Base-by-base conservation (phyloP, 78 protist species). In the Dictyostelium firmibasis region DNA sequence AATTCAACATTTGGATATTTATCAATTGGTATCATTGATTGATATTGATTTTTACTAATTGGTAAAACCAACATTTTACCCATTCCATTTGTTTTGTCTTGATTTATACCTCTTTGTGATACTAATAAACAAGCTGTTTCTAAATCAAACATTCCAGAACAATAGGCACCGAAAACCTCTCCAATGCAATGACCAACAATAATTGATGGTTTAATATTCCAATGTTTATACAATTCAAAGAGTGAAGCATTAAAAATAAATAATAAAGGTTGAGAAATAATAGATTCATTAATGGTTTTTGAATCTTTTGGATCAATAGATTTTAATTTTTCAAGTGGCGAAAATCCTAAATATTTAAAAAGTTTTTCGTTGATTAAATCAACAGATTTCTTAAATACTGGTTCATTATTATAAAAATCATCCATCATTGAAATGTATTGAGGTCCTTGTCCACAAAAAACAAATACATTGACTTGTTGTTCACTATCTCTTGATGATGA, bases 171-270 rank as follows among this genome's bases (percentile, higher is more conserved):
- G 9, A 79, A 69, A 14, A 44, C 53, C 41, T 84, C 91, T 27
- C 91, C 91, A 29, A 91, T 64, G 38, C 92, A 75, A 27, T 92
- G 96, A 31, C 96, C 96, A 25, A 92, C 44, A 1, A 92, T 43
- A 69, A 70, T 60, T 20, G 83, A 69, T 20, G 96, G 96, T 3
- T 53, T 27, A n/a, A 92, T 44, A 25, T 91, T 91, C 83, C 91
- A 81, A 62, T 38, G 33, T 35, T 76, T 70, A 33, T 57, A 84
- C 0, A 92, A 31, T 20, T 50, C 41, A 50, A 64, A 60, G 23
- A 92, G 62, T 36, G 85, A 79, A n/a, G 72, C 38, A 29, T 72
- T 89, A 29, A 92, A 25, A n/a, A 85, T 29, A 33, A 83, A 81
- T 44, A 84, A 33, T 23, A 75, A 18, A 13, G 91, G 92, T 70